These are phyloP conservation scores for Turritis glabra DNA, from an alignment of 345 rosid genomes.

Conservation along the genomic window DNA sequence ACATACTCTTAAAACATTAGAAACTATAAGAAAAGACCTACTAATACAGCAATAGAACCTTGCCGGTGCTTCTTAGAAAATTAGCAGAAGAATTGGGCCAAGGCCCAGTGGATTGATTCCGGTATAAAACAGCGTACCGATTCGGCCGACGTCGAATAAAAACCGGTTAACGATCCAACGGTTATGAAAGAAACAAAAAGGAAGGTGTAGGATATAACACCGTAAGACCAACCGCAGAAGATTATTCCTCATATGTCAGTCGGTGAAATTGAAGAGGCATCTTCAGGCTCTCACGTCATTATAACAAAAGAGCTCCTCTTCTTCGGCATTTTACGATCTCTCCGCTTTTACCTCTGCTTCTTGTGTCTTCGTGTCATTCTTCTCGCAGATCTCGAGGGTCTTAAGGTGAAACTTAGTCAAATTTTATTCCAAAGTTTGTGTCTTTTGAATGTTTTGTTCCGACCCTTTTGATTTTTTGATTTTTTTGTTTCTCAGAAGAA, in stretches of 20 bases:
- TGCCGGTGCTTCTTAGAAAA: no score
- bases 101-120: not conserved
- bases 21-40: no score
- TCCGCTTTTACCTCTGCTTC: slow-evolving; percentile 23
- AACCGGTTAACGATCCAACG: slow-evolving; percentile 11
- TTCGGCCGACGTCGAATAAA: not conserved
- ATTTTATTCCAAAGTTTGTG: slow-evolving; percentile 10
- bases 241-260: not conserved
- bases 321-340: slow-evolving; percentile 19
- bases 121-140: not conserved
- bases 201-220: not conserved
- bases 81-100: not conserved
- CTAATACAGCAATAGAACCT: no score
- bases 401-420: slow-evolving; percentile 6
- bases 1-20: no score
- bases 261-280: not conserved
- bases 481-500: not conserved
- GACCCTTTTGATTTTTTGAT: not conserved
- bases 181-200: not conserved
- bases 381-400: slow-evolving; percentile 29
- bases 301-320: no score
- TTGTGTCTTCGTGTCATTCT: slow-evolving; percentile 16
- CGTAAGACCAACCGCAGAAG: not conserved
- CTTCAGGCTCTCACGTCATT: not conserved
- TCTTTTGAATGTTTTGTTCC: not conserved